Base-by-base conservation (phyloP, 1,284 basidiomycete species). In the Moniliophthora roreri region DNA sequence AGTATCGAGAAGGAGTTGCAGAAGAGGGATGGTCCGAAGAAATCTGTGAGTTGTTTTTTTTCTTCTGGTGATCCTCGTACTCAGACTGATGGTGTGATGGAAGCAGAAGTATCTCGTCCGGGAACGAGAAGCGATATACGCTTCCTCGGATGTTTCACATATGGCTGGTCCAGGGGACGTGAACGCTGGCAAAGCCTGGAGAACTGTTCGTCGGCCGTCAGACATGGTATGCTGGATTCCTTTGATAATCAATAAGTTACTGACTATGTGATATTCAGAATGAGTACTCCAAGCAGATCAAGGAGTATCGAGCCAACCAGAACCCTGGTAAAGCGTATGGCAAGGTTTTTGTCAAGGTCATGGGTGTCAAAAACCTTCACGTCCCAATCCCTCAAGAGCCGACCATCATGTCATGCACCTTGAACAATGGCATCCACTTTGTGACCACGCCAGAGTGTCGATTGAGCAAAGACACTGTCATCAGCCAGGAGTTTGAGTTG, bases 401-500 rank as follows among this genome's bases (percentile, higher is more conserved):
- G 0, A 95, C 95, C 0, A 78, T 75, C 34, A 79, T 98, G 61
- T 88, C 87, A n/a, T 92, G 93, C 66, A 94, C 93, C 0, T 77
- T 99, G 55, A 96, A 98, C 72, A 98, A 98, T 62, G 95, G 95
- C 7, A 94, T 97, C 54, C 95, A 98, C 70, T 95, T 90, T 60
- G 96, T 99, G 52, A 93, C 92, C 4, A 98, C 95, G 0, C 94
- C 93, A 0, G 91, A 93, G 62, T 80, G 79, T 39, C 73, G 75
- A 9, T 73, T 98, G 2, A 74, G 72, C 28, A 71, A 77, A 36
- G 84, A 89, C 24, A 83, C 82, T 51, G 77, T 77, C 18, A 91
- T 98, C 58, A 87, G 91, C 48, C 93, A 96, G 68, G 95, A 98
- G 69, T 98, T 98, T 63, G 94, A 97, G 63, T 74, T 96, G 93